Percentiles rank a stretch among this genome's conserved stretches.
Evolutionary conservation across 371 early-diverging fungal species (phyloP).

Genomic region (Homolaphlyctis polyrhiza): DNA sequence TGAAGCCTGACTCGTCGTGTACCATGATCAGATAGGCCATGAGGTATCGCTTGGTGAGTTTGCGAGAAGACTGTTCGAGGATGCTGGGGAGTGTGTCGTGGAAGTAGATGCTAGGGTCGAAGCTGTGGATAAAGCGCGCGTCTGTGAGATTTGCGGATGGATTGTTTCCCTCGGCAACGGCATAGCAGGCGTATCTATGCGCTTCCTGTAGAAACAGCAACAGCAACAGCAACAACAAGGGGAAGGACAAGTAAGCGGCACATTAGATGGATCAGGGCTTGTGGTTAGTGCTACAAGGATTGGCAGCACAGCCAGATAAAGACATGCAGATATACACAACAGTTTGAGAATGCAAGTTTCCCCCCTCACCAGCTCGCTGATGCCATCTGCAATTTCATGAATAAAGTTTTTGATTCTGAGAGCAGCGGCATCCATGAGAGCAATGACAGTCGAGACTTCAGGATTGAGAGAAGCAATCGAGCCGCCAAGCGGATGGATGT

Average conservation of each 20-base stretch:
- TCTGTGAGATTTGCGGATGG: conserved; percentile 21
- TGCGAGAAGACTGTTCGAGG: conserved; percentile 1
- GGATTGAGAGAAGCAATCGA: conserved; percentile 19
- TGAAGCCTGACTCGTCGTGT: conserved; percentile 21
- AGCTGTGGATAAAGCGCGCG: conserved; percentile 13
- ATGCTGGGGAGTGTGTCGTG: conserved; percentile 17
- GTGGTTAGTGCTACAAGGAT: neutral
- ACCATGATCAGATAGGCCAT: conserved; percentile 41
- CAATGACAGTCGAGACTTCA: conserved; percentile 9
- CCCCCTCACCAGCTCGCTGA: neutral
- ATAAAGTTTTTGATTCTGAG: neutral
- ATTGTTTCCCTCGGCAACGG: conserved; percentile 31
- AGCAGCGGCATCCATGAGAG: conserved; percentile 15
- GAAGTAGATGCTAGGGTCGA: conserved; percentile 28
- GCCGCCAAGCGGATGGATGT: conserved; percentile 16
- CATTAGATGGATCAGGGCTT: neutral
- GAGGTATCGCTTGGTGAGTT: conserved; percentile 15
- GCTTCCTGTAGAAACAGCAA: conserved; percentile 16
- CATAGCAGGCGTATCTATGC: conserved; percentile 29
- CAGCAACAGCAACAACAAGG: neutral
- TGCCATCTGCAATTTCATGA: neutral
- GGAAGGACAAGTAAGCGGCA: neutral
- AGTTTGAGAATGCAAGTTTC: neutral
- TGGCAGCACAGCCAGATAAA: neutral
- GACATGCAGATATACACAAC: neutral